Evolutionary conservation across 2,329 filamentous ascomycete genomes (phyloP), one percentile per base, ranked within the genome.

Genomic region (Fusarium sp.): DNA sequence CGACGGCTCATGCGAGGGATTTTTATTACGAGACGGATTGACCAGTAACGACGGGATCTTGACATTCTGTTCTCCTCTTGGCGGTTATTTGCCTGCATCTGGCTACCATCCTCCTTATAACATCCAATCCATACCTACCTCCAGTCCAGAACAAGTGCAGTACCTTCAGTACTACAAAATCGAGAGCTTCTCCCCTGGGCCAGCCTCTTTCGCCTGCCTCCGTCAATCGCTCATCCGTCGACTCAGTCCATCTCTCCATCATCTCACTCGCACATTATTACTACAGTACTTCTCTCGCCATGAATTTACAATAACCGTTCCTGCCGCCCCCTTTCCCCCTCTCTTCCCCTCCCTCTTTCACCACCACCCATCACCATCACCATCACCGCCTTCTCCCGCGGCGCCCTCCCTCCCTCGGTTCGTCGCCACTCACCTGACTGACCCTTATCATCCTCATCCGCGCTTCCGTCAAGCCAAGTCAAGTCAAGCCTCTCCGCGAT

Each of bases 271-370:
- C 47, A 57, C 27, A 27, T 35, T 32, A 27, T 35, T 32, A 27
- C 43, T 70, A 25, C 45, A 50, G 22, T 30, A 50, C 25, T 50
- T 50, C 40, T 50, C 50, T 67, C 71, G 69, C 65, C 74, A 76
- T 76, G 74, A 70, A 70, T 65, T 63, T 76, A 64, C 72, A 77
- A 71, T 79, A 70, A 77, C 68, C 68, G 63, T 59, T 61, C 52
- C 63, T 65, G 60, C 67, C 56, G 60, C 65, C 40, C 47, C 38
- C 43, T 40, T 63, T 50, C 43, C 61, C 57, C 57, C 25, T 58
- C 54, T 66, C 37, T 56, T 35, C 32, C 35, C 40, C 54, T 65
- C 47, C 57, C 45, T 50, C 60, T 27, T 33, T 37, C 43, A 35
- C 45, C 20, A 60, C 43, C 20, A 25, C 43, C 20, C 20, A 22